Percentiles rank a stretch among this genome's conserved stretches.
Evolutionary conservation across 768 basidiomycete genomes (phyloP).

Genomic region (Tulasnella sp.): DNA sequence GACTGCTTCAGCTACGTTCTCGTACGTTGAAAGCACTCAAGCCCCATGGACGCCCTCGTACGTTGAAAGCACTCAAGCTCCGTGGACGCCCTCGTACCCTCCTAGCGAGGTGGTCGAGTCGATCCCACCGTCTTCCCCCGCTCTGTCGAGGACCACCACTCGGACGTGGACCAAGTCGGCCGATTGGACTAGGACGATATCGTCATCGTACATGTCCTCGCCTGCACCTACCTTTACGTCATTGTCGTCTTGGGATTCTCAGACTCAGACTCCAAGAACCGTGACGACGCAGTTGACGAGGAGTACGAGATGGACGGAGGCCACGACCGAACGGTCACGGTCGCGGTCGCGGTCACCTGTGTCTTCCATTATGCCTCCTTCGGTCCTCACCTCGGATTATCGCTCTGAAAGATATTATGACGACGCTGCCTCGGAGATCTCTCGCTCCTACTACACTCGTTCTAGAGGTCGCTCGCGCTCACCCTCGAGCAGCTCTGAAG

Average conservation of each 20-base stretch:
- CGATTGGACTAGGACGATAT: neutral
- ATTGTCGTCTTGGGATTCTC: neutral
- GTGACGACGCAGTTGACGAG: neutral
- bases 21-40: neutral
- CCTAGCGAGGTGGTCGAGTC: neutral
- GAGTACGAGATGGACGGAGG: conserved; percentile 1
- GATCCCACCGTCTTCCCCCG: neutral
- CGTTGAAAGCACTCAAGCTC: neutral
- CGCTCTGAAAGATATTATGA: neutral
- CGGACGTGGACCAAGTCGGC: conserved; percentile 2
- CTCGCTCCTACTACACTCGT: neutral
- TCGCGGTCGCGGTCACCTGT: neutral
- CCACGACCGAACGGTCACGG: neutral
- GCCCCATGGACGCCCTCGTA: neutral
- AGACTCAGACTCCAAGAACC: neutral
- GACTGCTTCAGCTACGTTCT: neutral
- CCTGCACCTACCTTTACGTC: neutral
- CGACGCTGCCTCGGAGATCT: neutral
- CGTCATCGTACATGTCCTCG: neutral
- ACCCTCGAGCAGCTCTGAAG: neutral
- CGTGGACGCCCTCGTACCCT: neutral
- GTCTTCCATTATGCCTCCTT: neutral
- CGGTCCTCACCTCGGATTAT: neutral
- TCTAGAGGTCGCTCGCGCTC: neutral
- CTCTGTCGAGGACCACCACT: neutral